Conservation (phyloP, 2,329 filamentous ascomycete genomes). For the Talaromyces islandicus region DNA sequence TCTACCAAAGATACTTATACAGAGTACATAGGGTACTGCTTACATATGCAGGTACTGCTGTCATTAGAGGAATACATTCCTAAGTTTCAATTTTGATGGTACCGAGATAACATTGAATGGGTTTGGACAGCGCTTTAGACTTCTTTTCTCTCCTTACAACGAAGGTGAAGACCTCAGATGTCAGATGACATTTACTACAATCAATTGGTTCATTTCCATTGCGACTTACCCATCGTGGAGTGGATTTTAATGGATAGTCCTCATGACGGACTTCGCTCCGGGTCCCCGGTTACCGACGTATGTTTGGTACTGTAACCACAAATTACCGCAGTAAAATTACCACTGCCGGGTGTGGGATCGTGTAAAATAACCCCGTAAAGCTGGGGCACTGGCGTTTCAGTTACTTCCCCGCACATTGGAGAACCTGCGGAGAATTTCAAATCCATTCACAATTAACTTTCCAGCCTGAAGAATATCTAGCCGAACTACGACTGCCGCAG, state of each 20-base stretch:
- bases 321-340: background rate
- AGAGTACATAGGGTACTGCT: too few species aligned
- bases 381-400: background rate
- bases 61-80: background rate
- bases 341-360: background rate
- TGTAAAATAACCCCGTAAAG: background rate
- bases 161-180: too few species aligned
- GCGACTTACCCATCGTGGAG: too few species aligned
- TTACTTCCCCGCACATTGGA: background rate
- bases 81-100: background rate
- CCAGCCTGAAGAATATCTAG: background rate
- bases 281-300: background rate
- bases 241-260: too few species aligned
- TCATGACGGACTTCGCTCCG: background rate
- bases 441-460: background rate
- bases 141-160: too few species aligned
- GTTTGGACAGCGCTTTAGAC: too few species aligned
- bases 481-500: background rate
- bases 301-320: background rate
- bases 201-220: too few species aligned
- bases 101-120: too few species aligned
- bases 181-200: too few species aligned
- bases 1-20: background rate
- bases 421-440: background rate
- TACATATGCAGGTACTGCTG: background rate